Conservation (phyloP, 805 yeast genomes). For the Lipomyces chichibuensis region DNA sequence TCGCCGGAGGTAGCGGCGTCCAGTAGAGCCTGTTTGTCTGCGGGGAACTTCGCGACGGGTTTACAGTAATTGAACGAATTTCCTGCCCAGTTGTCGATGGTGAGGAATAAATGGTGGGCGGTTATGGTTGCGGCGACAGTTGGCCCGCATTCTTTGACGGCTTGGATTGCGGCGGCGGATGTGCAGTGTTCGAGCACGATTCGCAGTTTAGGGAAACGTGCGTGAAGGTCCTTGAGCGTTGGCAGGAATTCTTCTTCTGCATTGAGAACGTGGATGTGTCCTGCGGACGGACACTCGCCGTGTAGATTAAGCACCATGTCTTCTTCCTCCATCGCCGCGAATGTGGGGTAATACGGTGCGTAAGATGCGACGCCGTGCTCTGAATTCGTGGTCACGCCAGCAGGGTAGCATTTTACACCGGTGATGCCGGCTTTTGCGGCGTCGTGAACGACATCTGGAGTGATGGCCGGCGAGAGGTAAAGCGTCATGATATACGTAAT, state of each 20-base stretch:
- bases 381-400: slow-evolving; percentile 99
- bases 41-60: slow-evolving; percentile 94
- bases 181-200: slow-evolving; percentile 96
- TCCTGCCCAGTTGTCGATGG: slow-evolving; percentile 96
- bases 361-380: slow-evolving; percentile 89
- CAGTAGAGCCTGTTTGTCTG: slow-evolving; percentile 77
- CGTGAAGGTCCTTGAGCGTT: slow-evolving; percentile 74
- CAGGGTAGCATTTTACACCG: slow-evolving; percentile 97
- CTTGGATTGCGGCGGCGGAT: slow-evolving; percentile 81
- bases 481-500: slow-evolving; percentile 92
- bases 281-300: slow-evolving; percentile 87
- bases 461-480: slow-evolving; percentile 73
- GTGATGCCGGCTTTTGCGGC: slow-evolving; percentile 71
- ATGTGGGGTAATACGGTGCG: slow-evolving; percentile 82
- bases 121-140: slow-evolving; percentile 93
- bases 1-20: slow-evolving; percentile 90
- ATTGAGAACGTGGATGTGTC: slow-evolving; percentile 83
- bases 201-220: slow-evolving; percentile 80
- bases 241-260: slow-evolving; percentile 95
- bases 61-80: slow-evolving; percentile 93
- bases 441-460: slow-evolving; percentile 80
- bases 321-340: slow-evolving; percentile 81
- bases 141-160: slow-evolving; percentile 68
- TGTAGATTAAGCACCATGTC: slow-evolving; percentile 83
- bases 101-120: slow-evolving; percentile 88